A percentile compares a stretch with the other conserved stretches of the same genome.
Conservation (phyloP, 1,139 yeast genomes). For the Debaryomycetaceae sp. region DNA sequence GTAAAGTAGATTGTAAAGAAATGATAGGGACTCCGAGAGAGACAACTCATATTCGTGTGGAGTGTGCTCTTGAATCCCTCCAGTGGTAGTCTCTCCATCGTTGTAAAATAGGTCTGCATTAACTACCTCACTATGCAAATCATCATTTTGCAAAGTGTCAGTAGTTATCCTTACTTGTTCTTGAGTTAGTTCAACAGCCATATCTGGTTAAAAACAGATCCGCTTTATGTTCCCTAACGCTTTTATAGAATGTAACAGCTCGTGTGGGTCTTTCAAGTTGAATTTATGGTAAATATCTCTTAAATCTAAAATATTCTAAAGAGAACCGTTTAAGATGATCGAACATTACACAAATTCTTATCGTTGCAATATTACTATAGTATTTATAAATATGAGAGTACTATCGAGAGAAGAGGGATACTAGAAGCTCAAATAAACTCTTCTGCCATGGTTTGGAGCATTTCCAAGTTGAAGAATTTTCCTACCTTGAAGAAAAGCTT, state of each 20-base stretch:
- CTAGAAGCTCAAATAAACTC: conserved; percentile 15
- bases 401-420: neutral
- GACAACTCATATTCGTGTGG: conserved; percentile 37
- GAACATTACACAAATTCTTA: neutral
- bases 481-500: conserved; percentile 59
- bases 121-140: neutral
- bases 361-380: neutral
- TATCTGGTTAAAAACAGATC: conserved; percentile 1
- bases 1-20: conserved; percentile 37
- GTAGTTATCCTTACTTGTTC: conserved; percentile 6
- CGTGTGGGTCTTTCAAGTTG: too few relatives aligned
- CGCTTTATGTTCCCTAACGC: neutral
- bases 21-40: conserved; percentile 41
- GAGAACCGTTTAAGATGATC: neutral
- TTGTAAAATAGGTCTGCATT: neutral
- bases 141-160: conserved; percentile 1
- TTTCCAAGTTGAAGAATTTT: conserved; percentile 54
- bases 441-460: conserved; percentile 49
- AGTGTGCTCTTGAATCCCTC: neutral
- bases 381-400: neutral
- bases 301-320: neutral
- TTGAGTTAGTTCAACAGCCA: conserved; percentile 15
- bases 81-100: neutral
- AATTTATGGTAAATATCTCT: too few relatives aligned
- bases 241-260: too few relatives aligned